Evolutionary conservation across 768 basidiomycete species (phyloP).

Genomic region (Butyriboletus loyo): DNA sequence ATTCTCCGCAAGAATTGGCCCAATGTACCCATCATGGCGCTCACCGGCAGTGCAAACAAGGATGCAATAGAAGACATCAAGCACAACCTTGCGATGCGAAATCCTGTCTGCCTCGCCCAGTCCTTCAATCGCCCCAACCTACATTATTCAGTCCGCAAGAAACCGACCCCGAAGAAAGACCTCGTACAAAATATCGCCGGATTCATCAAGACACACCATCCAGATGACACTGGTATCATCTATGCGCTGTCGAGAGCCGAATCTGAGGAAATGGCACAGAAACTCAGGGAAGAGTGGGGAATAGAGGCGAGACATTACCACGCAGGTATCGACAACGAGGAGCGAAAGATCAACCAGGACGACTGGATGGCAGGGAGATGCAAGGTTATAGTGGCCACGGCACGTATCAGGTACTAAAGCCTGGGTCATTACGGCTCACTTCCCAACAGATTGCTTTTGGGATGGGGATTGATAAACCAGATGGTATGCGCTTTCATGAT

Average conservation of each 20-base stretch:
- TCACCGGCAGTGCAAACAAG: conserved; percentile 91
- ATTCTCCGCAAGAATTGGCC: conserved; percentile 73
- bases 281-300: conserved; percentile 54
- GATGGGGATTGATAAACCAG: conserved; percentile 92
- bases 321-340: conserved; percentile 64
- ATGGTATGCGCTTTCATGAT: conserved; percentile 44
- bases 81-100: conserved; percentile 58
- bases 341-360: conserved; percentile 58
- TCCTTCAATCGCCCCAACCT: conserved; percentile 97
- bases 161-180: conserved; percentile 41
- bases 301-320: conserved; percentile 81
- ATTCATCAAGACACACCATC: conserved; percentile 62
- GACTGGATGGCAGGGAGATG: conserved; percentile 74
- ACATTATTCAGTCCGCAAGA: conserved; percentile 61
- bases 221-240: conserved; percentile 71
- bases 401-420: conserved; percentile 33
- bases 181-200: conserved; percentile 59
- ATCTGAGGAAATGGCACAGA: conserved; percentile 79
- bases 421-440: background rate
- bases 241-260: conserved; percentile 71
- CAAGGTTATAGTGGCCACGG: conserved; percentile 91
- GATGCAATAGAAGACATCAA: conserved; percentile 79
- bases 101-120: conserved; percentile 58
- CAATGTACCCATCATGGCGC: conserved; percentile 86
- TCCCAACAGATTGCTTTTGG: conserved; percentile 82